A percentile compares a stretch with the other conserved stretches of the same genome.
Conservation (phyloP, 306 rosid species). For the Erythrophleum fordii region DNA sequence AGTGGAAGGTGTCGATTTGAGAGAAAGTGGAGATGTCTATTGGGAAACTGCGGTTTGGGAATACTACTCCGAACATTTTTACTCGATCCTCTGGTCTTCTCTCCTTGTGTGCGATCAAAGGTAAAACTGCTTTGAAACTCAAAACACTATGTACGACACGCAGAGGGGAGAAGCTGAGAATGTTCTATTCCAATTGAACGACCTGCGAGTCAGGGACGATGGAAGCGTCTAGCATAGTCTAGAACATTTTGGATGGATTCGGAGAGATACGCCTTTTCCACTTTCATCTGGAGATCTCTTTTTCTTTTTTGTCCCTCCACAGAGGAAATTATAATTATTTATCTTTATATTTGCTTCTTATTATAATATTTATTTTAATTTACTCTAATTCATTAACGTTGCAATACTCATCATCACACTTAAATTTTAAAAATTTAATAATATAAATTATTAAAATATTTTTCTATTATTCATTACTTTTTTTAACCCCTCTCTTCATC, state of each 20-base stretch:
- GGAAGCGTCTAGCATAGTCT: neutral
- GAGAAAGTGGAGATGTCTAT: slow-evolving; percentile 88
- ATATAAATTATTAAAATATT: too few relatives aligned
- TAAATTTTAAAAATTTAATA: too few relatives aligned
- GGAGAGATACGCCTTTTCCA: slow-evolving; percentile 1
- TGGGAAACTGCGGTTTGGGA: slow-evolving; percentile 93
- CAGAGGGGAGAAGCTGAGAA: neutral
- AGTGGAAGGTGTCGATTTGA: slow-evolving; percentile 87
- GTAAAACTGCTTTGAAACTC: neutral
- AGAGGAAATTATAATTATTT: too few relatives aligned
- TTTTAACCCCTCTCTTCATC: too few relatives aligned
- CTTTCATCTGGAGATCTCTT: neutral
- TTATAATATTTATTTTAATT: too few relatives aligned
- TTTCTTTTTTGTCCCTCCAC: too few relatives aligned
- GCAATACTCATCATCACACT: too few relatives aligned
- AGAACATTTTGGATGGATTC: slow-evolving; percentile 11
- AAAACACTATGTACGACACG: neutral
- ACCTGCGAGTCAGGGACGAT: neutral
- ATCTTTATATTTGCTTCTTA: too few relatives aligned
- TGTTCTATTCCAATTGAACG: neutral
- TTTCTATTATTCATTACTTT: too few relatives aligned
- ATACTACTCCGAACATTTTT: slow-evolving; percentile 88
- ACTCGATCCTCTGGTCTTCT: neutral
- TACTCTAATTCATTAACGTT: too few relatives aligned
- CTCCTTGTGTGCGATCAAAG: neutral